A percentile compares a stretch with the other conserved stretches of the same genome.
Conservation (phyloP, 2,329 filamentous ascomycete species). For the Exophiala sp. region DNA sequence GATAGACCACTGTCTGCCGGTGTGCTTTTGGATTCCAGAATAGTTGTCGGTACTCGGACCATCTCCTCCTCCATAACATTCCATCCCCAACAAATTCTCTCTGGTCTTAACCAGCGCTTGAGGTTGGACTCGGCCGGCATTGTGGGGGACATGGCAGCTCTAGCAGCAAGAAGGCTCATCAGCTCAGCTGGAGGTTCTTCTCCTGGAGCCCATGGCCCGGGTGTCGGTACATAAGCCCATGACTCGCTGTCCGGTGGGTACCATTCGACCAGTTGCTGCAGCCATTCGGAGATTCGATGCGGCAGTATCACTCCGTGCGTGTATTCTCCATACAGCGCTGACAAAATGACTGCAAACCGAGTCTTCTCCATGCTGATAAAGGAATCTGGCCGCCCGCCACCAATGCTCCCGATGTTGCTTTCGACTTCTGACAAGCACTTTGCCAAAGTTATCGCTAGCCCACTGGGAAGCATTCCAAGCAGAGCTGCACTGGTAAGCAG, state of each 20-base stretch:
- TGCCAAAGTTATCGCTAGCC: slow-evolving; percentile 8
- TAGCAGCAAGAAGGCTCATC: slow-evolving; percentile 21
- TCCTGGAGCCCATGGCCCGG: slow-evolving; percentile 23
- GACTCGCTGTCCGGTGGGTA: slow-evolving; percentile 32
- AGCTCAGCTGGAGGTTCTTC: slow-evolving; percentile 25
- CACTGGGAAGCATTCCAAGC: slow-evolving; percentile 21
- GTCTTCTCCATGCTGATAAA: slow-evolving; percentile 13
- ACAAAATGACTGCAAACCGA: slow-evolving; percentile 23
- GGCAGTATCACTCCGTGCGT: slow-evolving; percentile 29
- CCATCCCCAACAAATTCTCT: slow-evolving; percentile 40
- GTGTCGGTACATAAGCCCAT: slow-evolving; percentile 29
- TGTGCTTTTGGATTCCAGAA: background rate
- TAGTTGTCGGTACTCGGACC: slow-evolving; percentile 18
- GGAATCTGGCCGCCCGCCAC: background rate
- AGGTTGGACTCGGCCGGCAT: slow-evolving; percentile 13
- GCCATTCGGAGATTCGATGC: slow-evolving; percentile 35
- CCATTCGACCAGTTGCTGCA: slow-evolving; percentile 25
- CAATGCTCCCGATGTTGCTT: slow-evolving; percentile 1
- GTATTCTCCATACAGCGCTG: slow-evolving; percentile 23
- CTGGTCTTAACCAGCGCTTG: slow-evolving; percentile 23
- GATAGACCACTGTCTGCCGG: background rate
- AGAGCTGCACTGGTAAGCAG: slow-evolving; percentile 18
- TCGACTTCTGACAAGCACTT: slow-evolving; percentile 15
- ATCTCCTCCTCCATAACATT: slow-evolving; percentile 38
- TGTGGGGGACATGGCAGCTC: slow-evolving; percentile 12